Conservation (phyloP, 371 early-diverging fungal genomes). For the Apophysomyces sp. region DNA sequence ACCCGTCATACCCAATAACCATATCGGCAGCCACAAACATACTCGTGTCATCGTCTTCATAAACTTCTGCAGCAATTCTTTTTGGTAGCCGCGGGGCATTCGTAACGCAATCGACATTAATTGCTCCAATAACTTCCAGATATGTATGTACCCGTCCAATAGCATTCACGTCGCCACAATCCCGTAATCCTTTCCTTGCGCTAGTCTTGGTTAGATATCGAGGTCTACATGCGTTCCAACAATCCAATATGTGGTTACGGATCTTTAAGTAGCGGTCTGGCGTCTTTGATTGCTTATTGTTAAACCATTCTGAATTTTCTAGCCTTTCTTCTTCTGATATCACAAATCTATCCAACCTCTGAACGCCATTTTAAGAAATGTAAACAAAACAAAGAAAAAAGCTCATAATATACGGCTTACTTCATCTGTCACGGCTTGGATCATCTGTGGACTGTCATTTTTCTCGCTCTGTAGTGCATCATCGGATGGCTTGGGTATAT, state of each 20-base stretch:
- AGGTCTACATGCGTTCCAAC: conserved; percentile 69
- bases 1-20: conserved; percentile 46
- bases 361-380: not conserved
- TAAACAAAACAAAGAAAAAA: too few species aligned
- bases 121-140: conserved; percentile 77
- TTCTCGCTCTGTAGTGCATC: not conserved
- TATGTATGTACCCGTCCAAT: conserved; percentile 87
- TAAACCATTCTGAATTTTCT: conserved; percentile 77
- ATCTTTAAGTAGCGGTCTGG: conserved; percentile 85
- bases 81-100: conserved; percentile 36
- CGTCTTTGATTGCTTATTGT: conserved; percentile 74
- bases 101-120: conserved; percentile 63
- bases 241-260: conserved; percentile 78
- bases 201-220: conserved; percentile 62
- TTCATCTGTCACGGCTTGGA: not conserved
- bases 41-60: conserved; percentile 2
- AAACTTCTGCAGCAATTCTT: conserved; percentile 15
- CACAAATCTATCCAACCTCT: conserved; percentile 21
- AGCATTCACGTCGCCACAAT: conserved; percentile 91
- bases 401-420: not conserved
- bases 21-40: conserved; percentile 28
- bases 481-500: not conserved
- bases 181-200: conserved; percentile 37
- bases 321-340: conserved; percentile 61
- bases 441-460: not conserved